Percentiles rank a stretch among this genome's conserved stretches.
Conservation (phyloP, 169 alveolate species). For the Theileria equi region DNA sequence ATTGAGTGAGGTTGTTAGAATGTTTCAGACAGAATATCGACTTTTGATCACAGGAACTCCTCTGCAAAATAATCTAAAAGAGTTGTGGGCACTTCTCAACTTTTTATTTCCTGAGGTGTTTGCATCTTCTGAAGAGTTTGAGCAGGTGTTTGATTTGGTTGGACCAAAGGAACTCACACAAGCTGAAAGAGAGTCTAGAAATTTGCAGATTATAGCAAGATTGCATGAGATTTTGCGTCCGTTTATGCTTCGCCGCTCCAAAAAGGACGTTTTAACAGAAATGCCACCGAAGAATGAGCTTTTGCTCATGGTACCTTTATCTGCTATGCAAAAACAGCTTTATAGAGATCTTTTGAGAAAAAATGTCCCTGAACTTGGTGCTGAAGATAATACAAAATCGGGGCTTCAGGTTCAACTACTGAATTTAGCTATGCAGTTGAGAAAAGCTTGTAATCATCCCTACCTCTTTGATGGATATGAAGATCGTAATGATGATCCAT, state of each 20-base stretch:
- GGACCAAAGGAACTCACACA: slow-evolving; percentile 61
- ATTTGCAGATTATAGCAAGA: slow-evolving; percentile 78
- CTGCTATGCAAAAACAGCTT: slow-evolving; percentile 89
- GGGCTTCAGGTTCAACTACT: slow-evolving; percentile 83
- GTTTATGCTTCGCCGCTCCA: slow-evolving; percentile 95
- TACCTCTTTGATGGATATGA: slow-evolving; percentile 91
- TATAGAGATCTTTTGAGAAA: slow-evolving; percentile 87
- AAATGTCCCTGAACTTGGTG: slow-evolving; percentile 73
- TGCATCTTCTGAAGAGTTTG: slow-evolving; percentile 94
- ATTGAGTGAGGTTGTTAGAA: slow-evolving; percentile 87
- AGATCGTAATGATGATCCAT: slow-evolving; percentile 80
- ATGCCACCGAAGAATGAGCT: slow-evolving; percentile 93
- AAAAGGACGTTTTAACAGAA: slow-evolving; percentile 95
- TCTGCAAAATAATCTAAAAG: slow-evolving; percentile 95
- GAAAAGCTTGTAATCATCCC: slow-evolving; percentile 98
- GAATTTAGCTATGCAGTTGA: slow-evolving; percentile 96
- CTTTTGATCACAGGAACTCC: slow-evolving; percentile 98
- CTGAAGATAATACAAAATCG: slow-evolving; percentile 64
- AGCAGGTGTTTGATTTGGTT: slow-evolving; percentile 88
- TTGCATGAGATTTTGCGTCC: slow-evolving; percentile 95
- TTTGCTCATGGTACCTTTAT: slow-evolving; percentile 86
- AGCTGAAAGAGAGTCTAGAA: slow-evolving; percentile 71
- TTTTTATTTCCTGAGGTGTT: slow-evolving; percentile 96
- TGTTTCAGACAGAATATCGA: slow-evolving; percentile 90
- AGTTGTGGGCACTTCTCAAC: slow-evolving; percentile 97